Percentiles rank a stretch among this genome's conserved stretches.
These are phyloP conservation scores for Cerrena zonata DNA, from an alignment of 1,284 basidiomycete genomes.

Conservation along the genomic window DNA sequence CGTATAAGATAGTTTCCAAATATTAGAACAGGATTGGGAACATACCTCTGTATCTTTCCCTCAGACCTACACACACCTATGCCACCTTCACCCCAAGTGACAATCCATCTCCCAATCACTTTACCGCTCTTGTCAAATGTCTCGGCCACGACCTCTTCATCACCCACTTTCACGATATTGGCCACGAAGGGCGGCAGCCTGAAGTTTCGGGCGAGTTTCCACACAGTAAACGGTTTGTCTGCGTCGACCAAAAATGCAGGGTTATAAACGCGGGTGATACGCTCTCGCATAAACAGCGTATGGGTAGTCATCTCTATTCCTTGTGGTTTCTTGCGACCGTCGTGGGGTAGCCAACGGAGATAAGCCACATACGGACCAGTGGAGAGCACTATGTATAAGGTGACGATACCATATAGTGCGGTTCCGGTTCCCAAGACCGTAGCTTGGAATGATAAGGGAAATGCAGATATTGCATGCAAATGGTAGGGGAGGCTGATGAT, in stretches of 20 bases:
- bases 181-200: slow-evolving; percentile 39
- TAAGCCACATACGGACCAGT: slow-evolving; percentile 45
- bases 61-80: slow-evolving; percentile 31
- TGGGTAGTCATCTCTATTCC: slow-evolving; percentile 67
- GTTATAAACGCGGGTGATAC: slow-evolving; percentile 69
- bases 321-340: slow-evolving; percentile 13
- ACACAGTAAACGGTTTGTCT: slow-evolving; percentile 70
- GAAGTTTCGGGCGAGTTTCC: slow-evolving; percentile 63
- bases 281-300: slow-evolving; percentile 53
- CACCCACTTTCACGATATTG: slow-evolving; percentile 30
- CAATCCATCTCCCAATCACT: slow-evolving; percentile 72
- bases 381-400: too few relatives aligned
- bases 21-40: not conserved
- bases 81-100: slow-evolving; percentile 63
- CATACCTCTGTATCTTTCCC: not conserved
- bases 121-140: slow-evolving; percentile 59
- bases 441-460: too few relatives aligned
- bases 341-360: slow-evolving; percentile 30
- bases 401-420: too few relatives aligned
- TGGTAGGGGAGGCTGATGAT: too few relatives aligned
- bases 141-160: slow-evolving; percentile 74
- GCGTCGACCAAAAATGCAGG: slow-evolving; percentile 67
- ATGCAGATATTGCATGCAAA: too few relatives aligned
- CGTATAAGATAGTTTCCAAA: not conserved
- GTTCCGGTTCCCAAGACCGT: too few relatives aligned